Evolutionary conservation across 768 basidiomycete genomes (phyloP).

Genomic region (Kockovaella imperatae): DNA sequence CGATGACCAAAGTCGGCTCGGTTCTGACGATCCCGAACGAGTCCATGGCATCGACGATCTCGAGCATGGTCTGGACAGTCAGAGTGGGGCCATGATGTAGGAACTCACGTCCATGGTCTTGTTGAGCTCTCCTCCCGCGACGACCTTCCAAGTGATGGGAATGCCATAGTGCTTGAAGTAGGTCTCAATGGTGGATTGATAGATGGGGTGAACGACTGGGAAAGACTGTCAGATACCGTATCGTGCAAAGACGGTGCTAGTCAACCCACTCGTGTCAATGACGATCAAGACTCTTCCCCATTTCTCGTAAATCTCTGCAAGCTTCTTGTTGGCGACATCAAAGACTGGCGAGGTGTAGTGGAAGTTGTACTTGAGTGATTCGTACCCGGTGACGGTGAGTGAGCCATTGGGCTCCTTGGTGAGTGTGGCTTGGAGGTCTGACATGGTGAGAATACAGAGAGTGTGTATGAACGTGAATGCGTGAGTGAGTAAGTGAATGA

Average conservation of each 20-base stretch:
- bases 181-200: conserved; percentile 34
- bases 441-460: too few species aligned
- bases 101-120: conserved; percentile 45
- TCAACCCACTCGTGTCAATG: conserved; percentile 42
- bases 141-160: conserved; percentile 40
- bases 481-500: too few species aligned
- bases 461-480: too few species aligned
- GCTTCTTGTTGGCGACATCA: conserved; percentile 33
- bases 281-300: conserved; percentile 44
- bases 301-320: conserved; percentile 43
- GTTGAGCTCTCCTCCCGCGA: conserved; percentile 45
- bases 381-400: conserved; percentile 37
- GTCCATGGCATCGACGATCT: conserved; percentile 46
- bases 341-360: conserved; percentile 43
- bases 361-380: conserved; percentile 44
- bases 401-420: conserved; percentile 27
- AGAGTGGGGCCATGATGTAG: neutral
- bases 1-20: conserved; percentile 44
- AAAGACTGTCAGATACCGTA: neutral
- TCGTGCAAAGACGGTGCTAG: neutral
- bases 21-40: conserved; percentile 46
- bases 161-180: conserved; percentile 44
- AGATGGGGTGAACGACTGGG: conserved; percentile 36
- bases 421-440: conserved; percentile 42
- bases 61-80: conserved; percentile 37